Conservation (phyloP, 192 early-diverging fungal genomes). For the Rhizophagus clarus region DNA sequence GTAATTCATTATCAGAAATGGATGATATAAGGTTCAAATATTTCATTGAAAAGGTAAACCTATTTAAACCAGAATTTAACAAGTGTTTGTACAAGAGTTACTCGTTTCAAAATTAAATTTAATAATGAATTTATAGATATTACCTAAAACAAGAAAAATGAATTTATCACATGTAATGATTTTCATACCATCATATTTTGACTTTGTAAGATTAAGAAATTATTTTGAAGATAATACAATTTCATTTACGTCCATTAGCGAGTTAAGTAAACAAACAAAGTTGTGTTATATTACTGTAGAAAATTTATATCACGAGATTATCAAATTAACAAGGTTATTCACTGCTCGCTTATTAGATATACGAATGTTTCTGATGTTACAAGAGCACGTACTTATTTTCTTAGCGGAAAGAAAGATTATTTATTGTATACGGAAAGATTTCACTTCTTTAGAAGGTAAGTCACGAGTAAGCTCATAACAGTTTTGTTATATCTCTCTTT, state of each 20-base stretch:
- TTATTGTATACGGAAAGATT: conserved; percentile 93
- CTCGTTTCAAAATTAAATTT: too few species aligned
- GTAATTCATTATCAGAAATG: conserved; percentile 54
- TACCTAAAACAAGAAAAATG: conserved; percentile 55
- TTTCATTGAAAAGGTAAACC: conserved; percentile 70
- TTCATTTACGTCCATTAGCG: conserved; percentile 79
- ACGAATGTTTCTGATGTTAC: conserved; percentile 77
- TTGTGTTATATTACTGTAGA: not conserved
- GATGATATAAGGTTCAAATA: conserved; percentile 85
- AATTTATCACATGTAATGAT: conserved; percentile 69
- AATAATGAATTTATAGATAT: conserved; percentile 54
- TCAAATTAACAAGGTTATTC: not conserved
- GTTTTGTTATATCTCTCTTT: not conserved
- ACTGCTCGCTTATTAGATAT: conserved; percentile 57
- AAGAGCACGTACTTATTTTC: conserved; percentile 75
- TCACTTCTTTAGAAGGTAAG: conserved; percentile 87
- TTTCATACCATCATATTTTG: conserved; percentile 94
- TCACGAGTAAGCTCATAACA: not conserved
- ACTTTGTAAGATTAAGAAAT: conserved; percentile 93
- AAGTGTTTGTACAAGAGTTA: too few species aligned
- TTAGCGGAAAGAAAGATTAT: conserved; percentile 75
- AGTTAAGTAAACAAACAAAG: conserved; percentile 52
- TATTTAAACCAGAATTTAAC: not conserved
- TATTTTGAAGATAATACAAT: conserved; percentile 75
- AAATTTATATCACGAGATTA: not conserved